Conservation (phyloP, 2,329 filamentous ascomycete species). For the Daldinia eschscholtzii region DNA sequence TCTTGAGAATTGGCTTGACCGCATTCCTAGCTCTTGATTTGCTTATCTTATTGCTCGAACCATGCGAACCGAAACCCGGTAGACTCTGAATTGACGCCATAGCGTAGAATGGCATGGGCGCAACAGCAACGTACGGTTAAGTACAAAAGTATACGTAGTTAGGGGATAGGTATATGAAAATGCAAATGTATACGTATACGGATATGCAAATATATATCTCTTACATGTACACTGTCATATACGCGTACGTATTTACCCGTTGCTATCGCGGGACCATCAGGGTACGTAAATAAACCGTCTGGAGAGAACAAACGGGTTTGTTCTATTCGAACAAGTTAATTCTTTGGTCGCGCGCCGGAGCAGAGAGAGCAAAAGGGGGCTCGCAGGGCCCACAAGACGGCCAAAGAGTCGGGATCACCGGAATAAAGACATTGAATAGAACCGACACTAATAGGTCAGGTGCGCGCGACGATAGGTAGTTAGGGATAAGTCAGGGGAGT, state of each 20-base stretch:
- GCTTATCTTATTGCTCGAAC: conserved; percentile 54
- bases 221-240: conserved; percentile 15
- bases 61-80: conserved; percentile 48
- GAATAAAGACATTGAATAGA: conserved; percentile 41
- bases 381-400: conserved; percentile 34
- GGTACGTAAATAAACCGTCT: conserved; percentile 18
- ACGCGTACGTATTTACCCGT: conserved; percentile 17
- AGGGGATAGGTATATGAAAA: not conserved
- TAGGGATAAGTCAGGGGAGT: not conserved
- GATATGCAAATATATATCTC: conserved; percentile 43
- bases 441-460: conserved; percentile 37
- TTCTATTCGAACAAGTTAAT: conserved; percentile 12
- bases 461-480: conserved; percentile 14
- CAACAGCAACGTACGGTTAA: not conserved
- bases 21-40: conserved; percentile 63
- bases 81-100: conserved; percentile 57
- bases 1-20: conserved; percentile 74
- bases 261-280: conserved; percentile 31
- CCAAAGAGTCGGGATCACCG: conserved; percentile 43
- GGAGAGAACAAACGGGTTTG: conserved; percentile 1
- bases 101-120: conserved; percentile 11
- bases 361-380: conserved; percentile 16
- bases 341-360: conserved; percentile 23
- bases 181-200: conserved; percentile 35
- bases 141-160: not conserved